Evolutionary conservation across 495 filamentous ascomycete genomes (phyloP), one percentile per base, ranked within the genome.

Genomic region (Monascus purpureus): DNA sequence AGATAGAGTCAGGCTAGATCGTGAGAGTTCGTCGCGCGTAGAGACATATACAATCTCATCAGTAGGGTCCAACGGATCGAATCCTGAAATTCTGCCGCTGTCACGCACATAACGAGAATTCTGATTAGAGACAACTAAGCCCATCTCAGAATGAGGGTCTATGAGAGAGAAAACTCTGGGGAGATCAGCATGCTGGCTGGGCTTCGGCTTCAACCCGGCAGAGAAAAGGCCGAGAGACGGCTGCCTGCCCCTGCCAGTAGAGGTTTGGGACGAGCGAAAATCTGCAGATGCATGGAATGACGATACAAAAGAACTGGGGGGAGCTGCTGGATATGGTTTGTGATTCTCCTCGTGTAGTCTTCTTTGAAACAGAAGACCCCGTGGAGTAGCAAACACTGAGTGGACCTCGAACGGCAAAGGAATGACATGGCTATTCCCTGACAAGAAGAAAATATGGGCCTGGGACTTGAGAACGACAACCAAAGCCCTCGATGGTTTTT

Each of bases 401-500:
- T 94, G 83, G 22, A 95, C 79, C 53, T 94, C 85, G 44, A 99
- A 96, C 9, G 90, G 86, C 37, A 99, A 69, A 51, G 92, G 81
- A 35, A 96, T 72, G 35, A 92, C 73, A 68, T 96, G 84, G 53
- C 73, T 93, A 15, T 80, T 72, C 3, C 86, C 86, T 12, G 77
- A 67, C n/a, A 94, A 70, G 50, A 88, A 93, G 63, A 81, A 92
- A 43, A 96, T 72, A 46, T 94, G 90, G 15, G 83, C 86, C 47
- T 95, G 88, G 3, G 82, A 81, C 52, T 86, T 90, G 36, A 99
- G 70, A 40, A 95, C 79, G 24, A 96, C 77, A 4, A 96, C 85
- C 31, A 99, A 58, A 16, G 90, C 79, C 68, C 50, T 75, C 58
- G 42, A 75, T 47, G 25, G 38, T 29, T 32, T 43, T 26, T 46